Evolutionary conservation across 2,329 filamentous ascomycete genomes (phyloP), one percentile per base, ranked within the genome.

Genomic region (Penicillium sp.): DNA sequence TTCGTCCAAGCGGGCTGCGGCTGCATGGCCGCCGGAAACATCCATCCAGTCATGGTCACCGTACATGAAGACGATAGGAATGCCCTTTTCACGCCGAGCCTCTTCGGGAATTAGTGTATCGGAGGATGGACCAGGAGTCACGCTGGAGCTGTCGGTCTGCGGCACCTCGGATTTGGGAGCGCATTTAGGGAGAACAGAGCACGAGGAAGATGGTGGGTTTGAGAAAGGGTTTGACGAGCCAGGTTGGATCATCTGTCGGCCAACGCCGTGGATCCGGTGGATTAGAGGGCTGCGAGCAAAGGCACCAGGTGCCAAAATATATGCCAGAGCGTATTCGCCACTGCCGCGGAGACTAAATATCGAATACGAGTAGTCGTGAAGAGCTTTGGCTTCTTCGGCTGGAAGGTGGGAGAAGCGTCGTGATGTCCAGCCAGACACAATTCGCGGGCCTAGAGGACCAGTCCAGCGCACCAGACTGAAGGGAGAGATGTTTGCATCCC

Each of bases 11-110:
- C 88, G 91, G 72, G 92, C 84, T 66, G 89, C 84, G 0, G 92
- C 86, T 0, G 89, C 91, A 40, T 86, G 84, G 0, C 94, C 94
- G 23, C 92, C 94, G 0, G 85, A 85, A 7, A 94, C 86, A 61
- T 99, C 94, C 94, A 99, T 99, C 94, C 94, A 99, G 77, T 99
- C 94, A 66, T 94, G 87, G 64, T 97, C 92, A 57, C 94, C 94
- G 68, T 99, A 99, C 89, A 97, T 92, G 68, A 99, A 84, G 7
- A 97, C 83, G 26, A 97, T 79, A 0, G 94, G 93, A 43, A 91
- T 79, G 1, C 92, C 91, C 0, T 81, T 88, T 61, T 85, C 84
- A 8, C 77, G 71, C 18, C 64, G 60, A 13, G 66, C 50, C 13
- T 48, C 29, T 24, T 39, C 46, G 12, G 63, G 45, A 27, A 60